Conservation (phyloP, 2,329 filamentous ascomycete species). For the Microdochium nivale region DNA sequence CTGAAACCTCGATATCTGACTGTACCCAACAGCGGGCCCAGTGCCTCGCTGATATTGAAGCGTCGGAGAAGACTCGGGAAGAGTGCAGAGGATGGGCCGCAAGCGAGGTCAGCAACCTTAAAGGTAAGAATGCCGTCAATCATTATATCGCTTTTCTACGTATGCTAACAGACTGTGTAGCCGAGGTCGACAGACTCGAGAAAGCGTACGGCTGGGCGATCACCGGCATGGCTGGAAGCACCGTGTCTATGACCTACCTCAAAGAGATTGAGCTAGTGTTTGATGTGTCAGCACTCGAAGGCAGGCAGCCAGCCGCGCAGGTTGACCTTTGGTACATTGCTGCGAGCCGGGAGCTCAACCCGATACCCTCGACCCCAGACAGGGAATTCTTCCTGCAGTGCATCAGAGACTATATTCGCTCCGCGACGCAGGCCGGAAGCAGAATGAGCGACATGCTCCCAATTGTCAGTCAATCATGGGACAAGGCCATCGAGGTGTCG, state of each 20-base stretch:
- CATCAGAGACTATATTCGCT: constrained; percentile 59
- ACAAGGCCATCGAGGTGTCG: constrained; percentile 49
- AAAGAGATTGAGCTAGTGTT: constrained; percentile 68
- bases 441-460: constrained; percentile 48
- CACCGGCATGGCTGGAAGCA: constrained; percentile 50
- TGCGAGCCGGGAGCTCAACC: constrained; percentile 42
- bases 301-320: constrained; percentile 34
- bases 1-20: constrained; percentile 54
- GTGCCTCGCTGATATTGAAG: constrained; percentile 65
- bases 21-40: constrained; percentile 59
- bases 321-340: constrained; percentile 67
- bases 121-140: constrained; percentile 45
- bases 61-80: constrained; percentile 76
- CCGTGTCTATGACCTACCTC: constrained; percentile 65
- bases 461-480: constrained; percentile 57
- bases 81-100: constrained; percentile 85
- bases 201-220: constrained; percentile 63
- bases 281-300: constrained; percentile 53
- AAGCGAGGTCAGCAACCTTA: constrained; percentile 70
- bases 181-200: constrained; percentile 57
- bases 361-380: constrained; percentile 50
- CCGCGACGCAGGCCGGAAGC: constrained; percentile 48
- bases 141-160: neutral
- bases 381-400: constrained; percentile 69
- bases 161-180: constrained; percentile 37